These are phyloP conservation scores for Mycothermus thermophilus DNA, from an alignment of 495 filamentous ascomycete species.

Conservation along the genomic window DNA sequence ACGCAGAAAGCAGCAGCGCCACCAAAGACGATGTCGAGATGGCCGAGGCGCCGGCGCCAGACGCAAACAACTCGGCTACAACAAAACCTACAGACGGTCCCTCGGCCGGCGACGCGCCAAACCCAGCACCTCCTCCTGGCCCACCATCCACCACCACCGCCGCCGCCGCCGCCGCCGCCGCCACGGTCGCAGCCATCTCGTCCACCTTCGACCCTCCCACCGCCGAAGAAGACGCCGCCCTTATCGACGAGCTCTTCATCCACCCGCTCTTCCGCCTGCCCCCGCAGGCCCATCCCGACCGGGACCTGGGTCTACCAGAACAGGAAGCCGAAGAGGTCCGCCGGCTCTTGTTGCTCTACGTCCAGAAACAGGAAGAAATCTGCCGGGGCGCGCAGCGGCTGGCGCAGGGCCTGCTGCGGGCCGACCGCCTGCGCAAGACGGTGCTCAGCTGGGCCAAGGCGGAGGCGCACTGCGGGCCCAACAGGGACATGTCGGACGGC, in stretches of 20 bases:
- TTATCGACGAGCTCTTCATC: conserved; percentile 41
- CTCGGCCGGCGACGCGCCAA: neutral
- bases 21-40: too few species aligned
- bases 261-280: conserved; percentile 81
- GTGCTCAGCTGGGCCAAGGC: conserved; percentile 78
- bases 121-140: neutral
- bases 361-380: conserved; percentile 93
- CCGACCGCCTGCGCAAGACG: conserved; percentile 61
- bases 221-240: conserved; percentile 3
- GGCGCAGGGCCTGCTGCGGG: conserved; percentile 59
- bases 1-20: too few species aligned
- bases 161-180: neutral
- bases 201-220: neutral
- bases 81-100: conserved; percentile 17
- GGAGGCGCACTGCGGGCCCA: conserved; percentile 70
- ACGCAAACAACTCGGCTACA: conserved; percentile 9
- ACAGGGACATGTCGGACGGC: conserved; percentile 62
- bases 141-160: too few species aligned
- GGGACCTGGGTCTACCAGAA: conserved; percentile 65
- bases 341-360: conserved; percentile 65
- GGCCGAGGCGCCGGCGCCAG: too few species aligned
- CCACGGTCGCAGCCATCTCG: conserved; percentile 1
- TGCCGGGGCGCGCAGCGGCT: conserved; percentile 66
- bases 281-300: conserved; percentile 51
- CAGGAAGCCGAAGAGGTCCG: conserved; percentile 81